phyloP scores from a whole-genome alignment of 179 eudicot species.

The Camellia oleifera region DNA sequence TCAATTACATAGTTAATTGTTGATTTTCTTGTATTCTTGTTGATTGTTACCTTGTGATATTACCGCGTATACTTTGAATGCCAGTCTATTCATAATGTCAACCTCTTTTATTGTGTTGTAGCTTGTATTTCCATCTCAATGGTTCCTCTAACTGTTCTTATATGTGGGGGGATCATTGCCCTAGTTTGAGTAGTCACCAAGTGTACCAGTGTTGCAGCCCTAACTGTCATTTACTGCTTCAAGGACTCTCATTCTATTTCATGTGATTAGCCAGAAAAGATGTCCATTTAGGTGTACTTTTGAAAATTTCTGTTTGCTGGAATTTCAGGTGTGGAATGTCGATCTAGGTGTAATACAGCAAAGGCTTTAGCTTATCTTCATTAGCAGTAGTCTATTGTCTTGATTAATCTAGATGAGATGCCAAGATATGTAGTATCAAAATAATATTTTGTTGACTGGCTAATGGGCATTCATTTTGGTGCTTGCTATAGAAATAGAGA shows the following conservation, averaged over 20 bases:
- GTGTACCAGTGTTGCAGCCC: background rate
- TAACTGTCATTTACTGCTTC: background rate
- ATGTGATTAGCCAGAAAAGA: background rate
- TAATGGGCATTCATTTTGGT: no score
- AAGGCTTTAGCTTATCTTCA: no score
- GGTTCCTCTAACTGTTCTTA: background rate
- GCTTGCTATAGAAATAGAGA: no score
- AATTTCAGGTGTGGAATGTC: no score
- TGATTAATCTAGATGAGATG: no score
- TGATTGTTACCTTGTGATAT: background rate
- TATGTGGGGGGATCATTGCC: background rate
- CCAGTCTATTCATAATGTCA: background rate
- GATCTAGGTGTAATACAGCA: no score
- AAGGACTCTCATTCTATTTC: background rate
- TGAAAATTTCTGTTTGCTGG: background rate
- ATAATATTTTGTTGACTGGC: no score
- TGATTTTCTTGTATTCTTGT: background rate
- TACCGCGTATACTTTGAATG: background rate
- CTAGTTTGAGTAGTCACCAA: no score
- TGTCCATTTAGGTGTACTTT: background rate
- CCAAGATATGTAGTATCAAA: no score
- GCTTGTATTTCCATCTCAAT: background rate
- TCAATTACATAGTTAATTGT: conserved; percentile 1
- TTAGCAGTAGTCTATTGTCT: no score
- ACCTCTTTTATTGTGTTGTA: background rate